A percentile compares a stretch with the other conserved stretches of the same genome.
Evolutionary conservation across 1,139 yeast species (phyloP).

Genomic region (Sugiyamaella japonica): DNA sequence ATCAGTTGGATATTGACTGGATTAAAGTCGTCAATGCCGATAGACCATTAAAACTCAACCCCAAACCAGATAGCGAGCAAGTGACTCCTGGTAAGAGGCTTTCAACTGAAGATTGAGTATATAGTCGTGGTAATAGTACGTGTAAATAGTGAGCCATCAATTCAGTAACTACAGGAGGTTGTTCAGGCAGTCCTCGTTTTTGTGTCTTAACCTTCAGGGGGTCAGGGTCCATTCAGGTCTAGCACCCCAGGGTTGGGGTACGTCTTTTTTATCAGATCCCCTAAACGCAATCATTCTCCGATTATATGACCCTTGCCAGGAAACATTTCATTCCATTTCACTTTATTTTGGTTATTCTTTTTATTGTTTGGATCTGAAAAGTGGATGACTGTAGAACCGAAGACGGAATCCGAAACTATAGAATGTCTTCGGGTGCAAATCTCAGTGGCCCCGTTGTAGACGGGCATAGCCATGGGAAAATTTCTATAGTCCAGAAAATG

Average conservation of each 20-base stretch:
- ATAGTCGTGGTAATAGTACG: too few relatives aligned
- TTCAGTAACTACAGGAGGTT: too few relatives aligned
- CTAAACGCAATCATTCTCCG: conserved; percentile 5
- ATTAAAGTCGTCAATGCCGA: conserved; percentile 51
- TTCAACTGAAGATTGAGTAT: conserved; percentile 28
- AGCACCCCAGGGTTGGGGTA: not conserved
- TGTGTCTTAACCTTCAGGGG: too few relatives aligned
- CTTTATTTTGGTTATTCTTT: not conserved
- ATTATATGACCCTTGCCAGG: not conserved
- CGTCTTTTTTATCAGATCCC: conserved; percentile 9
- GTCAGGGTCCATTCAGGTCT: too few relatives aligned
- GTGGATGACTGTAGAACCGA: not conserved
- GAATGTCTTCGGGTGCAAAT: conserved; percentile 18
- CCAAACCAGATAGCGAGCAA: not conserved
- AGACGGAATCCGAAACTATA: not conserved
- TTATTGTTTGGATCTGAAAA: not conserved
- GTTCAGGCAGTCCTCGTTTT: too few relatives aligned
- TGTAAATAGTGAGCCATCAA: too few relatives aligned
- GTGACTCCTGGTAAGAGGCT: conserved; percentile 32
- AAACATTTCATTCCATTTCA: not conserved
- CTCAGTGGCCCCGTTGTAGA: conserved; percentile 20
- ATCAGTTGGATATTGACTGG: conserved; percentile 67
- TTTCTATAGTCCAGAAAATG: conserved; percentile 67
- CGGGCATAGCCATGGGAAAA: conserved; percentile 22
- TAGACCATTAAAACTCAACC: conserved; percentile 17